A percentile compares a stretch with the other conserved stretches of the same genome.
Evolutionary conservation across 2,329 filamentous ascomycete species (phyloP).

Genomic region (Fusarium nelsonii): DNA sequence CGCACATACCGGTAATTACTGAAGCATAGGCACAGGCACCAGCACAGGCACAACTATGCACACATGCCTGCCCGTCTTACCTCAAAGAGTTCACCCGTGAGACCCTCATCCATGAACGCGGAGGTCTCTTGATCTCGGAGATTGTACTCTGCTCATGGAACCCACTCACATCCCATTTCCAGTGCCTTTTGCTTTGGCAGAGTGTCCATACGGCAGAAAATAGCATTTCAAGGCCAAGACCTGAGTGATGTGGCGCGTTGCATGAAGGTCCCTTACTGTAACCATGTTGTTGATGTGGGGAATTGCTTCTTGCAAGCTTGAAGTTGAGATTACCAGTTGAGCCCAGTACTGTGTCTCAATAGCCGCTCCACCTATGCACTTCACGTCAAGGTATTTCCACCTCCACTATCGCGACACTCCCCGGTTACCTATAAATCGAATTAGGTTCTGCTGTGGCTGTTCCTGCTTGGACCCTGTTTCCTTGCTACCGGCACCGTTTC

Average conservation of each 20-base stretch:
- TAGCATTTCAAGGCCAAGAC: slow-evolving; percentile 38
- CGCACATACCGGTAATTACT: neutral
- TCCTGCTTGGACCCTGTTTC: slow-evolving; percentile 35
- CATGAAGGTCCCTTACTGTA: slow-evolving; percentile 25
- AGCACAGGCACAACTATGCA: neutral
- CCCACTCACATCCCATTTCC: slow-evolving; percentile 15
- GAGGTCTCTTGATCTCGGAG: slow-evolving; percentile 27
- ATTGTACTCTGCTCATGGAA: slow-evolving; percentile 25
- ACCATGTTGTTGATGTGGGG: slow-evolving; percentile 26
- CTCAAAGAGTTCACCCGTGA: neutral
- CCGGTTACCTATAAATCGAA: neutral
- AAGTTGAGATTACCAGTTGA: slow-evolving; percentile 2
- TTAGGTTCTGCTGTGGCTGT: slow-evolving; percentile 37
- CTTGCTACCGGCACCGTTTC: slow-evolving; percentile 35
- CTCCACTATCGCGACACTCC: slow-evolving; percentile 23
- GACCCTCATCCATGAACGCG: slow-evolving; percentile 1
- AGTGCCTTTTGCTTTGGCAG: slow-evolving; percentile 25
- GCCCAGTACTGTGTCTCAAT: slow-evolving; percentile 3
- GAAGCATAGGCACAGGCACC: neutral
- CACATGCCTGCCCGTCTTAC: neutral
- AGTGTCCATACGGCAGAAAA: slow-evolving; percentile 6
- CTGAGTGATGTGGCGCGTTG: slow-evolving; percentile 25
- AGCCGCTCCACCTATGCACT: slow-evolving; percentile 20
- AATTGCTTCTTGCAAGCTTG: slow-evolving; percentile 11
- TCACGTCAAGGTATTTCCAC: slow-evolving; percentile 19